Conservation (phyloP, 2,329 filamentous ascomycete species). For the Paecilomyces sp. region DNA sequence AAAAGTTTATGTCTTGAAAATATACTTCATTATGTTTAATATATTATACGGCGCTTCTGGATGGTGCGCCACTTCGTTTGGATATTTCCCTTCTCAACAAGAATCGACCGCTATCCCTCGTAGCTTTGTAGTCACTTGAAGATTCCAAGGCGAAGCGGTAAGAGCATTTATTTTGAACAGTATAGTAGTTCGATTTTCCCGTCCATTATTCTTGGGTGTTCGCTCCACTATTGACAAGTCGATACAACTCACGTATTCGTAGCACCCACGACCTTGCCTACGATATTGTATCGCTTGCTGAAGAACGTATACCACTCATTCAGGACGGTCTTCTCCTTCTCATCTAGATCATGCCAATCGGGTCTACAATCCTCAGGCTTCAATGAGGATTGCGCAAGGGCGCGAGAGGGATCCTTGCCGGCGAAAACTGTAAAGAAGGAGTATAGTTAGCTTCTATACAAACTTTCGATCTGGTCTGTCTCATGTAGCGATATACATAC, state of each 20-base stretch:
- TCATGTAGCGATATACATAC: conserved; percentile 44
- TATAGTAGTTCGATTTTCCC: background rate
- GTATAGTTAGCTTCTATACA: background rate
- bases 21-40: background rate
- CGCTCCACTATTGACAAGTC: background rate
- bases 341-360: conserved; percentile 74
- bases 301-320: conserved; percentile 96
- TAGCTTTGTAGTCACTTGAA: no score
- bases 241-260: conserved; percentile 23
- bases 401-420: conserved; percentile 91
- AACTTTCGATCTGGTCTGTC: background rate
- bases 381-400: conserved; percentile 76
- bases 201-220: background rate
- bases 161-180: no score
- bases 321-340: conserved; percentile 77
- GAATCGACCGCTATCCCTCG: background rate
- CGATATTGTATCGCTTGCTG: conserved; percentile 88
- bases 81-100: background rate
- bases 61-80: background rate
- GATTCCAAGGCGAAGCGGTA: no score
- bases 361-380: conserved; percentile 75
- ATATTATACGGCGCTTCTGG: background rate
- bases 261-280: conserved; percentile 38
- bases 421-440: conserved; percentile 64
- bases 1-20: conserved; percentile 2